A percentile compares a stretch with the other conserved stretches of the same genome.
These are phyloP conservation scores for Periconia macrospinosa DNA, from an alignment of 2,329 filamentous ascomycete genomes.

Conservation along the genomic window DNA sequence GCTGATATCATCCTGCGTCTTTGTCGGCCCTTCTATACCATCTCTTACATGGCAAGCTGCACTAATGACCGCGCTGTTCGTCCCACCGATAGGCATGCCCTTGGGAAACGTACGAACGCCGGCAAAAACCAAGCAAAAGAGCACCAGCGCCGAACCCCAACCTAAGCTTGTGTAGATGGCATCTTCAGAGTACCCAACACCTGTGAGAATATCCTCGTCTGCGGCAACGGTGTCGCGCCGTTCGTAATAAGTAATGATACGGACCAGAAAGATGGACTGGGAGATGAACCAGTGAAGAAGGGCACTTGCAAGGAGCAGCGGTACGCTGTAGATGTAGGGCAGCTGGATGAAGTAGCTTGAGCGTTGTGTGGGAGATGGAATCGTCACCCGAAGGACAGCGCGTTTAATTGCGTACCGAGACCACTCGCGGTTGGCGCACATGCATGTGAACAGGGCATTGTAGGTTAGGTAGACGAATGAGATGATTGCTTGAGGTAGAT, in stretches of 20 bases:
- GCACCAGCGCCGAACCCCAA: slow-evolving; percentile 2
- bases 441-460: slow-evolving; percentile 51
- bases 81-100: slow-evolving; percentile 82
- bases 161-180: background rate
- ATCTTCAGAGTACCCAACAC: background rate
- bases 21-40: background rate
- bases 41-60: slow-evolving; percentile 17
- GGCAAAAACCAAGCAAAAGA: slow-evolving; percentile 26
- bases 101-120: slow-evolving; percentile 68
- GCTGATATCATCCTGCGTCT: background rate
- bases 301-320: background rate
- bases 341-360: slow-evolving; percentile 7
- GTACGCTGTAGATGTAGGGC: slow-evolving; percentile 4
- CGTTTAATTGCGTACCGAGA: slow-evolving; percentile 28
- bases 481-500: slow-evolving; percentile 51
- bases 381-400: slow-evolving; percentile 2
- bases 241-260: background rate
- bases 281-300: slow-evolving; percentile 25
- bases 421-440: slow-evolving; percentile 53
- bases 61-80: slow-evolving; percentile 53
- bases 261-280: slow-evolving; percentile 3
- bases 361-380: slow-evolving; percentile 1
- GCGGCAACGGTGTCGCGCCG: background rate
- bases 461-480: slow-evolving; percentile 50
- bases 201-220: background rate